phyloP scores from a whole-genome alignment of 2,329 filamentous ascomycete genomes.

The Cladosporium sp. region DNA sequence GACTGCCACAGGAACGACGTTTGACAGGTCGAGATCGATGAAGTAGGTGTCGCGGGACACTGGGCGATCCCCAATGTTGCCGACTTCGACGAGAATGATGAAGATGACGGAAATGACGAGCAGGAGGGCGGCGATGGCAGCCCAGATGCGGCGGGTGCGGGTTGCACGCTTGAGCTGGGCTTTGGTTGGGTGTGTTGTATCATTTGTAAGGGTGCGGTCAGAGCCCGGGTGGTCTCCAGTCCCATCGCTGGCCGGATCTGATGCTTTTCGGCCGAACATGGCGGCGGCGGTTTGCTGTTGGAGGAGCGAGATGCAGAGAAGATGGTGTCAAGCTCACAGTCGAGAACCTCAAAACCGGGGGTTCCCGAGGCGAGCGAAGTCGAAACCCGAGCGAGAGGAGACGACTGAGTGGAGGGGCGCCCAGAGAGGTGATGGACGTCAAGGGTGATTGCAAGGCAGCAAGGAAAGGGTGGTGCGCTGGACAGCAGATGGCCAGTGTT shows the following conservation, averaged over 20 bases:
- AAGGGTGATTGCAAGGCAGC: no score
- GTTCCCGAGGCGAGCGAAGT: neutral
- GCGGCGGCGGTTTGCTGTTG: conserved; percentile 2
- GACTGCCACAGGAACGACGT: conserved; percentile 69
- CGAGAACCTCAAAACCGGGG: neutral
- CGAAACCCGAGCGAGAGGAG: neutral
- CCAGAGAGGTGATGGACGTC: no score
- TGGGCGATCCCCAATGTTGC: conserved; percentile 56
- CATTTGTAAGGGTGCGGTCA: conserved; percentile 25
- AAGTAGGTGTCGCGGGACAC: conserved; percentile 71
- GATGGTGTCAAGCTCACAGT: neutral
- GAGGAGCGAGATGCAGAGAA: neutral
- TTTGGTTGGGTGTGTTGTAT: conserved; percentile 27
- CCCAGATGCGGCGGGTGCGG: conserved; percentile 52
- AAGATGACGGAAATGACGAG: conserved; percentile 73
- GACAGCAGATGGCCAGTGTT: conserved; percentile 1
- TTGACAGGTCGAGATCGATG: conserved; percentile 72
- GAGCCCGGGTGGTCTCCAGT: conserved; percentile 15
- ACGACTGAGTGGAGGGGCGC: neutral
- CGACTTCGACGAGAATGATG: conserved; percentile 72
- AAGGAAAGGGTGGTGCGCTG: neutral
- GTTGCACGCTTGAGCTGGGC: conserved; percentile 44
- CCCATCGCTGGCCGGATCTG: conserved; percentile 12
- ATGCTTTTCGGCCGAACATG: conserved; percentile 30
- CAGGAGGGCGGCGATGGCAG: conserved; percentile 58